phyloP scores from a whole-genome alignment of 1,284 basidiomycete species.

The Porogramme epimiltina region DNA sequence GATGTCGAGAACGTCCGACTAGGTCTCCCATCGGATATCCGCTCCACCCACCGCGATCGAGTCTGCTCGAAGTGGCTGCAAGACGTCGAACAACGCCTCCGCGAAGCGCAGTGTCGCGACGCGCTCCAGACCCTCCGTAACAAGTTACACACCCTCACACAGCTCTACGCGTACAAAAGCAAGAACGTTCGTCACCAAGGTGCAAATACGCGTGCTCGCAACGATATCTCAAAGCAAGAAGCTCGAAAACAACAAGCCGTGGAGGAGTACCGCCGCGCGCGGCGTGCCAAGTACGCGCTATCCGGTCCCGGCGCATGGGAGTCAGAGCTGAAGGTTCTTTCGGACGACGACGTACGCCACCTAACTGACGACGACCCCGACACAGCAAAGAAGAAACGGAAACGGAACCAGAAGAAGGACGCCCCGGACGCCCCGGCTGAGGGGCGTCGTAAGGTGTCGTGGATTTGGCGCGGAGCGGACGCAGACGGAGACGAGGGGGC shows the following conservation, averaged over 20 bases:
- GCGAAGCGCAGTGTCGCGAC: slow-evolving; percentile 30
- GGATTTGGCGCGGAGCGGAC: slow-evolving; percentile 9
- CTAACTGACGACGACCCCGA: slow-evolving; percentile 2
- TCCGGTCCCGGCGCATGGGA: slow-evolving; percentile 13
- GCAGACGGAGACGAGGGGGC: background rate
- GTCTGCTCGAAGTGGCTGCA: background rate
- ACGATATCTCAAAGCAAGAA: background rate
- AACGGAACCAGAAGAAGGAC: background rate
- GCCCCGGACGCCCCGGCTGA: slow-evolving; percentile 1
- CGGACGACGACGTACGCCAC: slow-evolving; percentile 5
- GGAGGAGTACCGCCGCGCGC: slow-evolving; percentile 12
- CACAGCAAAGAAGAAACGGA: background rate
- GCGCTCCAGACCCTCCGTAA: slow-evolving; percentile 29
- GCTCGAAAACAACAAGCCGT: background rate
- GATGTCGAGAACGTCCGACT: slow-evolving; percentile 6
- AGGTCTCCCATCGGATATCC: slow-evolving; percentile 14
- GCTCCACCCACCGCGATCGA: background rate
- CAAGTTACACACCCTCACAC: slow-evolving; percentile 28
- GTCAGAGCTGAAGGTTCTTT: slow-evolving; percentile 20
- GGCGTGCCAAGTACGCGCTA: slow-evolving; percentile 5
- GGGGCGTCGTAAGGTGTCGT: slow-evolving; percentile 3
- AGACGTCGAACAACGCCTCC: slow-evolving; percentile 29
- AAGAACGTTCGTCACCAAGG: slow-evolving; percentile 28
- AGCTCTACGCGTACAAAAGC: slow-evolving; percentile 31
- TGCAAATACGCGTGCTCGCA: slow-evolving; percentile 23